Evolutionary conservation across 441 rosid species (phyloP), one percentile per base, ranked within the genome.

Genomic region (Erysimum cheiri): DNA sequence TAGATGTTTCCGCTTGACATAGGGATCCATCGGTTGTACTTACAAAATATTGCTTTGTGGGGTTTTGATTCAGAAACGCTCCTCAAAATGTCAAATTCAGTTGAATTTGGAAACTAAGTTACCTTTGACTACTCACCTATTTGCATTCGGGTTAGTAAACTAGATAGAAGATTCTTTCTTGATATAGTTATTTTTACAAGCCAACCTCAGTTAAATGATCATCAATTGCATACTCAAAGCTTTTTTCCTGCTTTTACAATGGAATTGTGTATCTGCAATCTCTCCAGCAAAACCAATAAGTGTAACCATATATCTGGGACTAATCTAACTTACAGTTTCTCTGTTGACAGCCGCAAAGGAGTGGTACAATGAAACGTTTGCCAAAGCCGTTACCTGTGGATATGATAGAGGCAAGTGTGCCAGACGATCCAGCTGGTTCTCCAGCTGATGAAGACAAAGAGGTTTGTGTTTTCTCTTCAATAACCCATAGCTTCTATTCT

Each of bases 321-420:
- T 57, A 57, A 52, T 50, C 64, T 76, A 64, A 76, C 71, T 50
- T 64, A 33, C 46, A 17, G 71, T 70, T 59, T 48, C 24, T 64
- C 67, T 70, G 8, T 36, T 67, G 52, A 80, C 89, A 92, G 93
- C 81, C 81, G 55, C 88, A 78, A 46, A 80, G 66, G 70, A 83
- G 81, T 6, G 87, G 87, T 67, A 68, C 73, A 54, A 56, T 76
- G 74, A 86, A 81, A 68, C 77, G 85, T 77, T 91, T 94, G 47
- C 96, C 98, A 15, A 88, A 82, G 72, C 98, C 98, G 58, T 79
- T 78, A 72, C 91, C 96, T 28, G 50, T 77, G 75, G 75, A 83
- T 17, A 65, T 63, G 33, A 60, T 55, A 2, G 88, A 86, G 59
- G 35, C 69, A 66, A 81, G 71, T 66, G 57, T 67, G 24, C 79